These are phyloP conservation scores for Asterella californica DNA, from an alignment of 225 moss, liverwort and hornwort genomes.

Conservation along the genomic window DNA sequence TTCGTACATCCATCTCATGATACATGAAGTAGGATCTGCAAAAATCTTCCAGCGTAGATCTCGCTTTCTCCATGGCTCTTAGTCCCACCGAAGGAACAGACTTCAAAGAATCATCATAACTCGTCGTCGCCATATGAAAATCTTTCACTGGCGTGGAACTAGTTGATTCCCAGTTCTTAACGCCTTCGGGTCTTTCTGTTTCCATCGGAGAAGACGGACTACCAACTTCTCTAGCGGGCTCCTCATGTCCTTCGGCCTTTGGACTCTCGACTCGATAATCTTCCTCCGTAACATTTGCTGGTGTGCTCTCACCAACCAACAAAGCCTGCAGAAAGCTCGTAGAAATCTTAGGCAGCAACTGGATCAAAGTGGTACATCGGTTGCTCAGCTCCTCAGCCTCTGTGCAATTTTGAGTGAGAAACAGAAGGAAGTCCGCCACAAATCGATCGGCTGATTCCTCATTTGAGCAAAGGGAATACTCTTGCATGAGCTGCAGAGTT, in stretches of 20 bases:
- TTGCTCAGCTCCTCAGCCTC: slow-evolving; percentile 47
- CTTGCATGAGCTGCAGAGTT: slow-evolving; percentile 52
- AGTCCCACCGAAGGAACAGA: slow-evolving; percentile 53
- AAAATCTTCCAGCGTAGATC: slow-evolving; percentile 87
- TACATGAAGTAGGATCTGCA: slow-evolving; percentile 99
- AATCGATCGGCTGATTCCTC: slow-evolving; percentile 30
- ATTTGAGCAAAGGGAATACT: slow-evolving; percentile 37
- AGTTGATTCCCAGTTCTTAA: not conserved
- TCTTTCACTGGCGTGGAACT: not conserved
- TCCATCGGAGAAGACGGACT: not conserved
- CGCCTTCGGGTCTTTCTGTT: not conserved
- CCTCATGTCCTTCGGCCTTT: not conserved
- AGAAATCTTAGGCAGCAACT: slow-evolving; percentile 51
- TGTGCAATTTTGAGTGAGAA: slow-evolving; percentile 50
- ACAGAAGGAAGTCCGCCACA: slow-evolving; percentile 55
- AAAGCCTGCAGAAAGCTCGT: slow-evolving; percentile 25
- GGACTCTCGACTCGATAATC: not conserved
- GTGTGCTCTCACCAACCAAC: slow-evolving; percentile 6
- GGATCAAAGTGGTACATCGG: slow-evolving; percentile 45
- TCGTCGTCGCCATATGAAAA: not conserved
- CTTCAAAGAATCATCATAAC: not conserved
- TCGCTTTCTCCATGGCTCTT: slow-evolving; percentile 80
- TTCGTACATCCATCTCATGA: slow-evolving; percentile 65
- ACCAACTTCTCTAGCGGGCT: not conserved
- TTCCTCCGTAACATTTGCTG: not conserved